phyloP scores from a whole-genome alignment of 441 rosid species.

The Adansonia gregorii region DNA sequence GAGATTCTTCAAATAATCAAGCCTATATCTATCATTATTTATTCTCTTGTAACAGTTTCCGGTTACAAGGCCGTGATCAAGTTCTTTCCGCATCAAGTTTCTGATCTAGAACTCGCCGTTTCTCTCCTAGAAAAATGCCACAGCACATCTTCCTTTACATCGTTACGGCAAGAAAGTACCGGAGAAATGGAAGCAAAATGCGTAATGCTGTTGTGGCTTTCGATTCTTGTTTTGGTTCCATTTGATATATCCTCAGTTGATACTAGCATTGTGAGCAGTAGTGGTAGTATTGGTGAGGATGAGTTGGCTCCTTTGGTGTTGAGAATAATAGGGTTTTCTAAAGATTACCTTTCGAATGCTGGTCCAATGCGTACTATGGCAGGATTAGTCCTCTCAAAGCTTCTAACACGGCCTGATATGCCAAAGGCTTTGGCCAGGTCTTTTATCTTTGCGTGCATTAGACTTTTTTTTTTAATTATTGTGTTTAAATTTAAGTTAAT shows the following conservation, averaged over 20 bases:
- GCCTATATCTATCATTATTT: conserved; percentile 78
- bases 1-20: conserved; percentile 62
- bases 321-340: conserved; percentile 71
- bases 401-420: conserved; percentile 92
- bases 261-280: conserved; percentile 60
- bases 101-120: conserved; percentile 89
- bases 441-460: conserved; percentile 7
- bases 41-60: conserved; percentile 81
- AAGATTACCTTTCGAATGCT: conserved; percentile 82
- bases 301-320: conserved; percentile 75
- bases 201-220: conserved; percentile 89
- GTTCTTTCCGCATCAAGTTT: conserved; percentile 94
- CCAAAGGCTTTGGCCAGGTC: conserved; percentile 77
- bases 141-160: conserved; percentile 50
- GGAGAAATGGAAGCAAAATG: conserved; percentile 98
- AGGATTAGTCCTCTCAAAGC: conserved; percentile 80
- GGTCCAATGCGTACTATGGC: conserved; percentile 95
- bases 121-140: conserved; percentile 84
- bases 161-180: conserved; percentile 84
- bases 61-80: conserved; percentile 85
- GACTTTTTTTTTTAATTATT: background rate
- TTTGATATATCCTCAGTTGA: conserved; percentile 93
- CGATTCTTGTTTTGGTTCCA: conserved; percentile 89
- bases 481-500: conserved; percentile 19
- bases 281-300: conserved; percentile 41